Evolutionary conservation across 495 filamentous ascomycete genomes (phyloP).

Genomic region (Margaritispora aquatica): DNA sequence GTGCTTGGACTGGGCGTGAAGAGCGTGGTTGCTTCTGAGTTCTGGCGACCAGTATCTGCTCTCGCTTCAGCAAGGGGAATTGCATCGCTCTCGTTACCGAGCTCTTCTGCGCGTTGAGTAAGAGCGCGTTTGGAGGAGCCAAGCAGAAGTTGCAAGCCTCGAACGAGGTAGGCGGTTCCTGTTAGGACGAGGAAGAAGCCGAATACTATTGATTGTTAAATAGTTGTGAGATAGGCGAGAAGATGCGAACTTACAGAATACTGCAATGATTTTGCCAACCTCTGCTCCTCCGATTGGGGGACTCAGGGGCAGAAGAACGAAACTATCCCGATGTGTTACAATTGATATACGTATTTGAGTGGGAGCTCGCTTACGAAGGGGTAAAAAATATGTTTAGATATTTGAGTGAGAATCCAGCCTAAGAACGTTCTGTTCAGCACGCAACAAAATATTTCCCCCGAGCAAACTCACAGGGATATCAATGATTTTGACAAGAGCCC

Average conservation of each 20-base stretch:
- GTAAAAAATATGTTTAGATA: conserved; percentile 52
- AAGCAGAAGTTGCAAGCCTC: conserved; percentile 39
- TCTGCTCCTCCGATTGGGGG: conserved; percentile 42
- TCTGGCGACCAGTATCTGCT: conserved; percentile 5
- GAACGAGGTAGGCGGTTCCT: conserved; percentile 41
- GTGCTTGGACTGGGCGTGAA: conserved; percentile 3
- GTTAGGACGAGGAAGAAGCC: conserved; percentile 41
- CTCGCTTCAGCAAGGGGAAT: conserved; percentile 29
- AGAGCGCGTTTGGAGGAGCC: conserved; percentile 42
- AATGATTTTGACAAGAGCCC: conserved; percentile 35
- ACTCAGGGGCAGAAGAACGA: conserved; percentile 47
- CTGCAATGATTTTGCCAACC: conserved; percentile 46
- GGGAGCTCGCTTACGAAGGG: conserved; percentile 27
- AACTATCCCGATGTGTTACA: conserved; percentile 17
- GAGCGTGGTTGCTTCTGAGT: conserved; percentile 27
- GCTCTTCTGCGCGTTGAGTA: conserved; percentile 43
- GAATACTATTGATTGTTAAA: conserved; percentile 30
- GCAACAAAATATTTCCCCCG: not conserved
- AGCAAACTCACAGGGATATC: conserved; percentile 39
- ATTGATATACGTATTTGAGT: not conserved
- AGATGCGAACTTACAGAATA: conserved; percentile 40
- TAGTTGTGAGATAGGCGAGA: not conserved
- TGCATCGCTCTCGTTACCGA: conserved; percentile 33
- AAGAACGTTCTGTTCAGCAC: not conserved
- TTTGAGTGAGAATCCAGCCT: conserved; percentile 47